phyloP scores from a whole-genome alignment of 495 filamentous ascomycete genomes.

The Trichoderma erinaceum region DNA sequence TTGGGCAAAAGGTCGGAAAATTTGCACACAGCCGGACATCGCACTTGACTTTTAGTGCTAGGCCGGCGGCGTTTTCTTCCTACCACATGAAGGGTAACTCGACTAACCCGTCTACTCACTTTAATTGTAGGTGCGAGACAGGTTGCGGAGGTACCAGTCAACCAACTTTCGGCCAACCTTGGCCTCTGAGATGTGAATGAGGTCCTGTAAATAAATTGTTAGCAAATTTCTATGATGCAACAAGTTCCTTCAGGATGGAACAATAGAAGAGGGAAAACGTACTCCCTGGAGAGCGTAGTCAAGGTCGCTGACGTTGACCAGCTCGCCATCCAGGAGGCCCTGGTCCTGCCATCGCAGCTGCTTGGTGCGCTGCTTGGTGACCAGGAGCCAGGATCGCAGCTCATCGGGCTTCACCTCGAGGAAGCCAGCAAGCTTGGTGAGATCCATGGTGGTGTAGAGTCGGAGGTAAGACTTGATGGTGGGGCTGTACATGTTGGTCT shows the following conservation, averaged over 20 bases:
- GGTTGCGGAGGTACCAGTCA: constrained; percentile 97
- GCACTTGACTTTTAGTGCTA: too few species aligned
- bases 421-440: constrained; percentile 97
- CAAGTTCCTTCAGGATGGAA: background rate
- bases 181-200: constrained; percentile 97
- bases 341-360: constrained; percentile 93
- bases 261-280: constrained; percentile 33
- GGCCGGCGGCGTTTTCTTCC: too few species aligned
- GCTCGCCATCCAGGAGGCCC: constrained; percentile 83
- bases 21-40: too few species aligned
- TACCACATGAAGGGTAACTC: background rate
- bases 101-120: constrained; percentile 12
- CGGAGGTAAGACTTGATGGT: constrained; percentile 96
- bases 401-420: constrained; percentile 90
- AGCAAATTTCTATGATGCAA: constrained; percentile 5
- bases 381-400: constrained; percentile 79
- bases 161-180: constrained; percentile 95
- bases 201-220: constrained; percentile 50
- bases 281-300: constrained; percentile 95
- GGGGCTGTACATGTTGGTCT: constrained; percentile 91
- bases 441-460: constrained; percentile 98
- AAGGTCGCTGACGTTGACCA: constrained; percentile 82
- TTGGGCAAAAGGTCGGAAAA: background rate
- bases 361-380: constrained; percentile 97
- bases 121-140: constrained; percentile 76